Base-by-base conservation (phyloP, 768 basidiomycete species). In the Mycena rebaudengoi region DNA sequence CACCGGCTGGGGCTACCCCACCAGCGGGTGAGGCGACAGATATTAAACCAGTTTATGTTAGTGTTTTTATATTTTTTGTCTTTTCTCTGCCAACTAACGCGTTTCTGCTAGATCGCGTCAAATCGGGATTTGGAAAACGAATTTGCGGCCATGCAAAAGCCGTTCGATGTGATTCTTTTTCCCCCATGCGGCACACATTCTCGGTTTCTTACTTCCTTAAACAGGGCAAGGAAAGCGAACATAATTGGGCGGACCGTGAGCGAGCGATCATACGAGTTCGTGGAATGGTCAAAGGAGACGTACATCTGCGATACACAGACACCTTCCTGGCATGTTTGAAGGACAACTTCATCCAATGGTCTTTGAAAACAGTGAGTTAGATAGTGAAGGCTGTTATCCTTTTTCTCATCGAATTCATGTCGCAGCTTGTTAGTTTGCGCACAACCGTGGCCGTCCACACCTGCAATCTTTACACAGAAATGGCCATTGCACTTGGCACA, bases 191-290 rank as follows among this genome's bases (percentile, higher is more conserved):
- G 2, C 7, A 8, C 23, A 11, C 14, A 14, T 11, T 41, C 50
- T 48, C 21, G 62, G 43, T 54, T 67, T 51, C 58, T 32, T 51
- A 58, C 33, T 55, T 53, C 43, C 43, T 51, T 45, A 45, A 57
- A 3, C 64, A 95, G 91, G 98, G 97, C n/a, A 97, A 88, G 78
- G 97, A 99, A 79, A 92, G 92, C 1, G 97, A 99, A 73, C 94
- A 96, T 66, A 99, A 99, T 69, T 99, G 97, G 97, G 83, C 86
- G 41, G 79, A 83, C 28, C 86, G 97, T 61, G 97, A 99, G 65
- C 85, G 84, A 67, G 84, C 91, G 11, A 83, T 96, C 64, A 82
- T 86, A 41, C 85, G 88, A 18, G 91, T 98, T 8, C 86, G 96
- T 43, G 93, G 96, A 18, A 95, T 98, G 92, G 78, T 98, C 58